phyloP scores from a whole-genome alignment of 257 asterid genomes.

The Asclepias syriaca region DNA sequence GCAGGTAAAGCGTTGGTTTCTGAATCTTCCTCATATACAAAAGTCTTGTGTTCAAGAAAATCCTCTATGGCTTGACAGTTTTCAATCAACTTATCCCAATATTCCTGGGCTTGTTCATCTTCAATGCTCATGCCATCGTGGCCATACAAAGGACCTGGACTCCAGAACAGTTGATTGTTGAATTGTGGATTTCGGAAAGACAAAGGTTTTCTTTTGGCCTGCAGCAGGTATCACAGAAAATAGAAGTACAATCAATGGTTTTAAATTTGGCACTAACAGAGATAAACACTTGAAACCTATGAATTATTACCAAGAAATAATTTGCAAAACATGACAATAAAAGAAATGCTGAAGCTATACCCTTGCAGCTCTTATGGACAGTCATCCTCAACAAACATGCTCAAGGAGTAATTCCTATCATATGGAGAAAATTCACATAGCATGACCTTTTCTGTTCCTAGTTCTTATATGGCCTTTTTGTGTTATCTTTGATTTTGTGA shows the following conservation, averaged over 20 bases:
- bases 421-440: background rate
- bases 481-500: background rate
- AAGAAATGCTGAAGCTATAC: background rate
- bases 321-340: background rate
- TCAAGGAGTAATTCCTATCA: background rate
- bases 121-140: conserved; percentile 28
- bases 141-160: conserved; percentile 56
- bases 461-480: background rate
- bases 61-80: conserved; percentile 55
- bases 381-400: background rate
- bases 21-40: conserved; percentile 26
- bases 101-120: conserved; percentile 34
- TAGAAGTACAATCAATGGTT: background rate
- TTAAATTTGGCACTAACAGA: background rate
- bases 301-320: background rate
- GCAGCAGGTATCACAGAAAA: conserved; percentile 16
- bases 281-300: background rate
- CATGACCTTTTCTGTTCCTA: background rate
- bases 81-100: conserved; percentile 42
- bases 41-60: conserved; percentile 52
- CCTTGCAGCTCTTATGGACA: background rate
- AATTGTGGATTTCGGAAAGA: conserved; percentile 44
- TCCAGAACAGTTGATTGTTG: conserved; percentile 49
- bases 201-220: conserved; percentile 77
- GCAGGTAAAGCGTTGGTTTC: conserved; percentile 19